Evolutionary conservation across 1,284 basidiomycete species (phyloP), one percentile per base, ranked within the genome.

Genomic region (Leccinum holopus): DNA sequence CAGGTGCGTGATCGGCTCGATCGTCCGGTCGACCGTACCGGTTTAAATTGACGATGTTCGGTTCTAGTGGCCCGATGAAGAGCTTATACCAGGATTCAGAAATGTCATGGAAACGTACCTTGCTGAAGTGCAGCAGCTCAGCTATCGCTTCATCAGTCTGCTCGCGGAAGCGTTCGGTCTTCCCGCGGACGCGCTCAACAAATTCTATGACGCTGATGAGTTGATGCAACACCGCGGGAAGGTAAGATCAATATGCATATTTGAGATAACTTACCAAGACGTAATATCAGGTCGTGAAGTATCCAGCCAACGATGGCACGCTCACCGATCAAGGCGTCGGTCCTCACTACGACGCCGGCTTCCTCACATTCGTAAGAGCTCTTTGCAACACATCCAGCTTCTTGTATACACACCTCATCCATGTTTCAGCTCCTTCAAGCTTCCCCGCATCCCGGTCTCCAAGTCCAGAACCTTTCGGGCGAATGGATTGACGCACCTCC

Each of bases 401-500:
- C 4, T 1, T 30, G 3, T 25, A n/a, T 11, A 30, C 5, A 6
- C 59, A 32, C 32, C 9, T 8, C n/a, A 65, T 49, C 11, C 7
- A 6, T 56, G 16, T 44, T 25, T 11, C 49, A 80, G 78, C 73
- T 80, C 28, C 73, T 81, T n/a, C 77, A 79, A 71, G 79, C 75
- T 1, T 80, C 79, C 7, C 67, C 73, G 1, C 79, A 81, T 51
- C 76, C 72, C 3, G 80, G 80, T 28, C 72, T 71, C 39, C 70
- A 81, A 69, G 80, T 79, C 14, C 80, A 80, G 62, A 80, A 78
- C 64, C 64, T 77, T 11, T 69, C 72, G 7, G 82, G 81, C 1
- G 70, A 77, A 59, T 84, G 83, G 84, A 80, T 86, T 59, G 77
- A 81, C 41, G 82, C 78, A 9, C 77, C 81, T 16, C 83, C 84